A percentile compares a stretch with the other conserved stretches of the same genome.
phyloP scores from a whole-genome alignment of 345 rosid genomes.

The Gossypium australe region DNA sequence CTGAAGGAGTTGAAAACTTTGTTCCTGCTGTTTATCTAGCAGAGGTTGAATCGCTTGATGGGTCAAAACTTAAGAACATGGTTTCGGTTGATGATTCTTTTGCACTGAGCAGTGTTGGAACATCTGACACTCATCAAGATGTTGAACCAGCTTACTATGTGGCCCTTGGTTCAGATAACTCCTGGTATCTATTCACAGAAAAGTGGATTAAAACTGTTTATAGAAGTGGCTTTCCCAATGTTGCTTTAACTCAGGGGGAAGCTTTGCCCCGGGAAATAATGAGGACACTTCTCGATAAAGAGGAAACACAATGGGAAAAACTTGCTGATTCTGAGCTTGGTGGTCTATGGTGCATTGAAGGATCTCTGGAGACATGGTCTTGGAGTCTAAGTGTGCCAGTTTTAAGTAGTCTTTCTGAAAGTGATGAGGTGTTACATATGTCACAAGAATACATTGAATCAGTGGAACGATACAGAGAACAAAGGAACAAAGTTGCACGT shows the following conservation, averaged over 20 bases:
- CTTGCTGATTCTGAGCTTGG: slow-evolving; percentile 65
- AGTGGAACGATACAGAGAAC: slow-evolving; percentile 45
- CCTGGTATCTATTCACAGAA: slow-evolving; percentile 88
- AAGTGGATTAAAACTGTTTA: slow-evolving; percentile 76
- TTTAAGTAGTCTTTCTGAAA: slow-evolving; percentile 71
- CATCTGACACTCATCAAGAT: slow-evolving; percentile 14
- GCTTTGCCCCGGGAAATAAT: slow-evolving; percentile 75
- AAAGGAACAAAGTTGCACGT: slow-evolving; percentile 68
- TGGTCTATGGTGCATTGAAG: slow-evolving; percentile 74
- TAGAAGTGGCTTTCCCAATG: slow-evolving; percentile 75
- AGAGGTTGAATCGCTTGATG: slow-evolving; percentile 42
- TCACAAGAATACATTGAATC: slow-evolving; percentile 60
- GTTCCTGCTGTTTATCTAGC: slow-evolving; percentile 81
- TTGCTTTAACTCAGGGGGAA: slow-evolving; percentile 48
- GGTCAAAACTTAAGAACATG: slow-evolving; percentile 1
- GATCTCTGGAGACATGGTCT: slow-evolving; percentile 93
- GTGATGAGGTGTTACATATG: slow-evolving; percentile 53
- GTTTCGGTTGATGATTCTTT: neutral
- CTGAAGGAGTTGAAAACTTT: slow-evolving; percentile 62
- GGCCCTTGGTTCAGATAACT: slow-evolving; percentile 94
- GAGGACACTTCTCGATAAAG: slow-evolving; percentile 53
- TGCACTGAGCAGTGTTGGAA: neutral
- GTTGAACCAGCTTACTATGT: slow-evolving; percentile 54
- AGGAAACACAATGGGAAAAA: slow-evolving; percentile 71
- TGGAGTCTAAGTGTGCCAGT: slow-evolving; percentile 97